Evolutionary conservation across 441 rosid species (phyloP), one percentile per base, ranked within the genome.

Genomic region (Eruca vesicaria): DNA sequence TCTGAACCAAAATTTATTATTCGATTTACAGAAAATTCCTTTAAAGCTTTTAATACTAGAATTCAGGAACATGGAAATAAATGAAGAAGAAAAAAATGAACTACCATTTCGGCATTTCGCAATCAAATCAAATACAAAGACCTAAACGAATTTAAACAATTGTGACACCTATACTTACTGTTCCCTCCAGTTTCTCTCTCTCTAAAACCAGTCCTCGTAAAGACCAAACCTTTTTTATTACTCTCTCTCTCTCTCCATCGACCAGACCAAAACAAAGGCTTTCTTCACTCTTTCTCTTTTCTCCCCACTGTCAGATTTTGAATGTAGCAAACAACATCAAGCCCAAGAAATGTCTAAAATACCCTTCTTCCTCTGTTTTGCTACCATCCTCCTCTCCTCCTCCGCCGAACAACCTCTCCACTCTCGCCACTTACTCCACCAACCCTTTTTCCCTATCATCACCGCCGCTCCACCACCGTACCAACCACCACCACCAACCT

Each of bases 391-490:
- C 38, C 20, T 80, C 55, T 74, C 31, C 23, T 76, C 81, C 68
- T 21, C 66, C 18, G 79, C 71, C 26, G 84, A 35, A 33, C 75
- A 60, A 58, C 62, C 48, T 2, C 64, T 6, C 63, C 75, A 14
- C 31, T 68, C 71, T 43, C 81, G 82, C 16, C 88, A 78, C 66
- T 72, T 85, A 53, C 90, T 87, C 58, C 90, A 85, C 68, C 87
- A 83, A 28, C 89, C 89, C 0, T 75, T 80, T 15, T 82, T 80
- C 0, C 83, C 81, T 1, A 29, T 67, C 2, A 61, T 60, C 18
- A 19, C 77, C 52, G 9, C 69, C 66, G 41, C 67, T 56, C 57
- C 79, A 59, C 69, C 73, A 0, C 20, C 60, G n/a, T n/a, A n/a
- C n/a, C n/a, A n/a, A n/a, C n/a, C n/a, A n/a, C n/a, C n/a, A n/a